phyloP scores from a whole-genome alignment of 495 filamentous ascomycete genomes.

The Penicillium lividum region DNA sequence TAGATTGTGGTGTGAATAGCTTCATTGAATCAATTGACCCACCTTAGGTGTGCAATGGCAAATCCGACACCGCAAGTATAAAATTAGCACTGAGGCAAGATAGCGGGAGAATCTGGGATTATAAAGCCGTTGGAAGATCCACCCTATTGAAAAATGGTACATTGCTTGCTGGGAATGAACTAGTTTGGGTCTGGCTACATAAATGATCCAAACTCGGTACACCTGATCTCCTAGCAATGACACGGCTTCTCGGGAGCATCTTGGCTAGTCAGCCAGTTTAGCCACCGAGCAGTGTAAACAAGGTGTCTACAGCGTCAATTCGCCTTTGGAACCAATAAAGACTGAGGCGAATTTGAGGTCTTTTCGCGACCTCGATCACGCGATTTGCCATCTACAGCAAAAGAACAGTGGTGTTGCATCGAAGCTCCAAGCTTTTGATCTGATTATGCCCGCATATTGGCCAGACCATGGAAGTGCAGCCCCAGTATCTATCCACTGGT shows the following conservation, averaged over 20 bases:
- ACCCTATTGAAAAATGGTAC: conserved; percentile 13
- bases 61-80: background rate
- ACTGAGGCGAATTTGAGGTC: conserved; percentile 24
- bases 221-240: conserved; percentile 8
- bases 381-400: conserved; percentile 25
- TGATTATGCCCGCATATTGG: conserved; percentile 15
- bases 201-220: conserved; percentile 11
- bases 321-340: conserved; percentile 17
- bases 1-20: background rate
- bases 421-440: background rate
- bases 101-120: conserved; percentile 15
- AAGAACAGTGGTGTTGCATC: conserved; percentile 15
- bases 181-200: conserved; percentile 16
- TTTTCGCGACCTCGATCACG: conserved; percentile 5
- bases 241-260: conserved; percentile 6
- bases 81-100: background rate
- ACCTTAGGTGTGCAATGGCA: conserved; percentile 2
- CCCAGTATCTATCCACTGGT: conserved; percentile 12
- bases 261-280: conserved; percentile 2
- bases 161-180: conserved; percentile 5
- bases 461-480: conserved; percentile 9
- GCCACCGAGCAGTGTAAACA: conserved; percentile 19
- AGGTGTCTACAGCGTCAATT: conserved; percentile 3
- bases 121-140: conserved; percentile 14
- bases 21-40: background rate